A percentile compares a stretch with the other conserved stretches of the same genome.
Evolutionary conservation across 805 yeast genomes (phyloP).

Genomic region (Candida oleophila): DNA sequence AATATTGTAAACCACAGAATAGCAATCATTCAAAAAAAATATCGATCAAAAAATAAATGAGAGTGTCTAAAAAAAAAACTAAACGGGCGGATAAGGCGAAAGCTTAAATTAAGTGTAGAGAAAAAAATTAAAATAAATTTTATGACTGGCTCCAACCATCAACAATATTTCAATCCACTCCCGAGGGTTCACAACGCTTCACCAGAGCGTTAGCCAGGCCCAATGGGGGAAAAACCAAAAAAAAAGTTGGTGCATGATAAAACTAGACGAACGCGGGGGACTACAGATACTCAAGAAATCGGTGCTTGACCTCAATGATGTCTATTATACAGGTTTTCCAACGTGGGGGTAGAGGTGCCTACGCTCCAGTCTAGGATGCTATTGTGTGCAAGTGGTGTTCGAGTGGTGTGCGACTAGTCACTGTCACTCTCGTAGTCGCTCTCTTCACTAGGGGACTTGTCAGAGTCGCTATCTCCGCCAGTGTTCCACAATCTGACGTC

Average conservation of each 20-base stretch:
- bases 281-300: background rate
- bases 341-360: background rate
- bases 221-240: background rate
- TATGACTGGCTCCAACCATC: no score
- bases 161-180: no score
- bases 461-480: conserved; percentile 27
- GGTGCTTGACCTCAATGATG: background rate
- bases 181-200: no score
- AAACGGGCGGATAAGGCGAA: no score
- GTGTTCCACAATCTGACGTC: conserved; percentile 39
- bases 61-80: no score
- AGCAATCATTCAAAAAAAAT: no score
- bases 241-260: background rate
- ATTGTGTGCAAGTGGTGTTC: background rate
- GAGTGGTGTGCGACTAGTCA: conserved; percentile 28
- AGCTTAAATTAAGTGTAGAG: no score
- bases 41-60: no score
- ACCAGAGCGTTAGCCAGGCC: no score
- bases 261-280: background rate
- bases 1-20: no score
- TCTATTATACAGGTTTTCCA: background rate
- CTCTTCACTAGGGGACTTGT: conserved; percentile 9
- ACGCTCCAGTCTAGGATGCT: no score
- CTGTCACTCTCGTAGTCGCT: conserved; percentile 36
- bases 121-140: no score